Base-by-base conservation (phyloP, 2,329 filamentous ascomycete species). In the Hypoxylon sp. region DNA sequence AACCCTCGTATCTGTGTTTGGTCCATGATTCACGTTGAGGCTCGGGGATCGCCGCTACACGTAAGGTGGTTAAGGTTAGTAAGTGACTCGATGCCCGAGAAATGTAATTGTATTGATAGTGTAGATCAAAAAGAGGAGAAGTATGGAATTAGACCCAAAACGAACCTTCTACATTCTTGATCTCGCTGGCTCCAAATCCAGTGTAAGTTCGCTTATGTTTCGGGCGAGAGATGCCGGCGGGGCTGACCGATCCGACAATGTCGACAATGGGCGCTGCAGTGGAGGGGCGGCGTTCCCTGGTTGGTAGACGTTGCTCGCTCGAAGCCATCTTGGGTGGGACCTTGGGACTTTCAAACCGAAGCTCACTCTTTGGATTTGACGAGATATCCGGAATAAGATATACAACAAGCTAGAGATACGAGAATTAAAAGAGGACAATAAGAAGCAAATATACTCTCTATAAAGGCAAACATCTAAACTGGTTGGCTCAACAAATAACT, bases 121-220 rank as follows among this genome's bases (percentile, higher is more conserved):
- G 36, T n/a, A n/a, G n/a, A n/a, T 25, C 25, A 13, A 21, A 11
- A 17, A 41, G 13, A 12, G 29, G 35, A 17, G 27, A 38, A 27
- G 32, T 3, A 25, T 15, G 25, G 11, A 6, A 23, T 35, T 25
- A 21, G 20, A n/a, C n/a, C 16, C 23, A 21, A 27, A 45, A 62
- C 75, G 75, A 85, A 78, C 91, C 91, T 77, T 97, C 92, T 37
- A 97, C 90, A 65, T 76, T 88, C 78, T 96, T 97, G 78, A 97
- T 97, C 69, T 99, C 94, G 25, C 83, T 79, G 19, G 91, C 82
- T 23, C 91, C 92, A 69, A 97, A 94, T 6, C 94, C 94, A 7
- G 94, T 99, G 61, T 90, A 89, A n/a, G 93, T 97, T 63, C 94
- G 85, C 80, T 91, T 97, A 78, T 99, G 94, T 77, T 97, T 99